phyloP scores from a whole-genome alignment of 1,139 yeast genomes.

The Kluyveromyces sp. region DNA sequence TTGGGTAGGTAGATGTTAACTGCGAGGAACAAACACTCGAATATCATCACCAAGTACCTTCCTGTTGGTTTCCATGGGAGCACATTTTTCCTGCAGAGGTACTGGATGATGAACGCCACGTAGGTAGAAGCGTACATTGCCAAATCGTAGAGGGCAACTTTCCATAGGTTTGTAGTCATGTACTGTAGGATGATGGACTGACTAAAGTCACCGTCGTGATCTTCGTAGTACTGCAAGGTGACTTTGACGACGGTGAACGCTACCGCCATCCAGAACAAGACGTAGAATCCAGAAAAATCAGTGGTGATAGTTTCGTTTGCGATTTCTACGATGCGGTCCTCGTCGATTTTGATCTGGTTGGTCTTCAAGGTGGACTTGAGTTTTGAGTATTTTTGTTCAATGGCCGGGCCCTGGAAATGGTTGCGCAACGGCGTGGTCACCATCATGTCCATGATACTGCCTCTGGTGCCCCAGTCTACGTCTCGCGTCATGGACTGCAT shows the following conservation, averaged over 20 bases:
- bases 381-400: constrained; percentile 14
- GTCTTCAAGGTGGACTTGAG: constrained; percentile 1
- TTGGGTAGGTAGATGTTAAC: constrained; percentile 47
- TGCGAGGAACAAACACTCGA: constrained; percentile 44
- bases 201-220: constrained; percentile 32
- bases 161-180: constrained; percentile 47
- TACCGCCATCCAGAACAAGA: constrained; percentile 61
- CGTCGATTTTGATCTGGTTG: constrained; percentile 7
- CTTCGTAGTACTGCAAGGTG: constrained; percentile 36
- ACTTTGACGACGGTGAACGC: constrained; percentile 45
- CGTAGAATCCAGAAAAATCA: constrained; percentile 55
- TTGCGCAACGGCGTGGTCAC: constrained; percentile 28
- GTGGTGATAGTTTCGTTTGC: constrained; percentile 9
- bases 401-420: constrained; percentile 25
- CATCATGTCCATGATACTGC: constrained; percentile 44
- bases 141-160: constrained; percentile 62
- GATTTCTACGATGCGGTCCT: background rate
- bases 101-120: constrained; percentile 49
- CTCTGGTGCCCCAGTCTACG: constrained; percentile 36
- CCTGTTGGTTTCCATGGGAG: constrained; percentile 57
- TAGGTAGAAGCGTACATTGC: constrained; percentile 61
- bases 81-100: constrained; percentile 35
- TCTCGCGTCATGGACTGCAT: constrained; percentile 38
- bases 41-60: constrained; percentile 49
- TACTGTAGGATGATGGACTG: constrained; percentile 45